Evolutionary conservation across 331 rosid genomes (phyloP).

Genomic region (Erythrophleum ivorense): DNA sequence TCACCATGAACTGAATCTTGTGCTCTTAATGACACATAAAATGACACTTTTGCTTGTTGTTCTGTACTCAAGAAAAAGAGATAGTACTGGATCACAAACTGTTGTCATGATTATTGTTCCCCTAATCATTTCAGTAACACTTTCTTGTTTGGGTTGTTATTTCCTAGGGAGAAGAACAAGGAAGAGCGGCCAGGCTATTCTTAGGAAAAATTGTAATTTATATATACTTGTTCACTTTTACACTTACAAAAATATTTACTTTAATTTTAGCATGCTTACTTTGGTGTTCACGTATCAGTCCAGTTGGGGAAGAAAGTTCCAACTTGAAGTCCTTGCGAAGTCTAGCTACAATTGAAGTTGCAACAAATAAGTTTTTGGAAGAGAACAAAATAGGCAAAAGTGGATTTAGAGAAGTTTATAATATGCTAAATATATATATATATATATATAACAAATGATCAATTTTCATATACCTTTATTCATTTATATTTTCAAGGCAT

Average conservation of each 20-base stretch:
- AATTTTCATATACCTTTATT: no score
- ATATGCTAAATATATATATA: no score
- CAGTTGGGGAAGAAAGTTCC: background rate
- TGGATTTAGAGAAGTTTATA: background rate
- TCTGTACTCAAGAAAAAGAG: background rate
- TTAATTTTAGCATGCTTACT: background rate
- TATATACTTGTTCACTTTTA: no score
- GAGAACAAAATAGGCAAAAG: background rate
- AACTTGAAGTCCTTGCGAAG: background rate
- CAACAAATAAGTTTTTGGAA: background rate
- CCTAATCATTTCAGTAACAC: constrained; percentile 25
- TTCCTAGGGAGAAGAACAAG: constrained; percentile 40
- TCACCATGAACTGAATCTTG: no score
- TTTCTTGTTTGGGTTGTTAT: constrained; percentile 38
- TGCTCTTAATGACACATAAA: no score
- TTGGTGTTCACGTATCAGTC: background rate
- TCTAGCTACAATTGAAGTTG: background rate
- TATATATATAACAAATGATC: no score
- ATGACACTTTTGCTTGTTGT: background rate
- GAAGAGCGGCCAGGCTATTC: constrained; percentile 1
- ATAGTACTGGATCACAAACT: background rate
- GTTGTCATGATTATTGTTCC: constrained; percentile 17
- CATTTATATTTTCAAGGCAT: background rate
- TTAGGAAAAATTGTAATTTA: background rate
- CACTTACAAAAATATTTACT: background rate